phyloP scores from a whole-genome alignment of 2,329 filamentous ascomycete species.

The Microdochium trichocladiopsis region DNA sequence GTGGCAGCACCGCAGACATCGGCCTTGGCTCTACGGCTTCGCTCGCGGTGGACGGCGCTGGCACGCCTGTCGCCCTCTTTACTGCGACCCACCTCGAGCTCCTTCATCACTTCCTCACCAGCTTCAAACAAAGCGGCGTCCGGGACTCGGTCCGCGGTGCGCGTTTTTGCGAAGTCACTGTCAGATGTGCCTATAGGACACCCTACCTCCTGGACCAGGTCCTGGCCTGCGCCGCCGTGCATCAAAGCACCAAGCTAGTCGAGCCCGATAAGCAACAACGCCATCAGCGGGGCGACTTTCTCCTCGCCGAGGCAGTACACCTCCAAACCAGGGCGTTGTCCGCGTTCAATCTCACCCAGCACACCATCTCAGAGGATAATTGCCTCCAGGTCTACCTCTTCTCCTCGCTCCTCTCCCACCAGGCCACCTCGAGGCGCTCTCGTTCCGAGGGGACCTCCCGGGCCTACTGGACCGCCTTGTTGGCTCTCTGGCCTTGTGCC shows the following conservation, averaged over 20 bases:
- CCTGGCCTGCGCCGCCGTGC: neutral
- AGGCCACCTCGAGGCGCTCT: neutral
- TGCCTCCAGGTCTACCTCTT: neutral
- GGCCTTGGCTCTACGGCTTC: neutral
- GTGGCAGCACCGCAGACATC: neutral
- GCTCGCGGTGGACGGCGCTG: neutral
- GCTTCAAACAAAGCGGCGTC: neutral
- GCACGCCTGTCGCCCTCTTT: neutral
- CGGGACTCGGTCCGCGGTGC: neutral
- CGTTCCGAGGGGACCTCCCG: neutral
- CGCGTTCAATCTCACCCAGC: neutral
- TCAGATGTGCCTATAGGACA: neutral
- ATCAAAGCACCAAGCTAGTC: neutral
- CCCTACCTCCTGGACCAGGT: neutral
- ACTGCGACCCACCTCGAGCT: neutral
- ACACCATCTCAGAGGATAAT: neutral
- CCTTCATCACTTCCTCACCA: neutral
- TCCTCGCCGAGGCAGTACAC: neutral
- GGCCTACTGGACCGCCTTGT: neutral
- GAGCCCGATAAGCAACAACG: neutral
- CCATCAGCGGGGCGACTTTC: neutral
- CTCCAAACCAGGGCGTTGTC: neutral
- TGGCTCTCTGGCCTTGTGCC: neutral
- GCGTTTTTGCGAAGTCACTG: neutral
- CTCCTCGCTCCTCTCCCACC: neutral